Evolutionary conservation across 805 yeast genomes (phyloP), one percentile per base, ranked within the genome.

Genomic region (Kuraishia capsulata): DNA sequence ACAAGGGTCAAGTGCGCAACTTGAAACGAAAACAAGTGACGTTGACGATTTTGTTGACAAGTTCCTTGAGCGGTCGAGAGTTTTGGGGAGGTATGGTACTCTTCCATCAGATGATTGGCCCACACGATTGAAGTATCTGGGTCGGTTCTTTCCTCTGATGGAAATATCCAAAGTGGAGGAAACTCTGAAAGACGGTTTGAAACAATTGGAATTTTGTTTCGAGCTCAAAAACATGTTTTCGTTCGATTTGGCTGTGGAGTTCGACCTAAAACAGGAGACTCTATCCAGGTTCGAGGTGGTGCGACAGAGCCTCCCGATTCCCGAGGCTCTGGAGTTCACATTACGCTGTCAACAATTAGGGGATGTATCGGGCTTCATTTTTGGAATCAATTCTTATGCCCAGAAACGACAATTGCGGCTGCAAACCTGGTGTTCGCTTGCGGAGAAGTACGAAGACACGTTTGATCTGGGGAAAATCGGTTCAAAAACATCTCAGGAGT

Each of bases 91-190:
- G 5, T 46, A 52, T 33, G 50, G 59, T 4, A 48, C 44, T 21
- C 40, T 58, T 11, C 64, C 64, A 1, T 48, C 56, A 1, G 31
- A 38, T 11, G 53, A 59, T 39, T 48, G 59, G 38, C 44, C 35
- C 5, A 39, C 44, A 25, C 38, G 62, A 20, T 34, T 56, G 16
- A 24, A 42, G 25, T 36, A 50, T 3, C 39, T 50, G 10, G 43
- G 44, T 23, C 14, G 46, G 32, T 57, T 57, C 37, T 57, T 48
- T 39, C 62, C 60, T 1, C 24, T 47, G 35, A 49, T 59, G 56
- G 40, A 42, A 20, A 46, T 56, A 10, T 29, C 34, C 10, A 41
- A 41, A 20, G 17, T 37, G 3, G 44, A n/a, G 31, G 14, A 17
- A 10, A 5, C 26, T 28, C 20, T 14, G 17, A 4, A 10, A 4